Base-by-base conservation (phyloP, 441 rosid genomes). In the Adansonia rubrostipa region DNA sequence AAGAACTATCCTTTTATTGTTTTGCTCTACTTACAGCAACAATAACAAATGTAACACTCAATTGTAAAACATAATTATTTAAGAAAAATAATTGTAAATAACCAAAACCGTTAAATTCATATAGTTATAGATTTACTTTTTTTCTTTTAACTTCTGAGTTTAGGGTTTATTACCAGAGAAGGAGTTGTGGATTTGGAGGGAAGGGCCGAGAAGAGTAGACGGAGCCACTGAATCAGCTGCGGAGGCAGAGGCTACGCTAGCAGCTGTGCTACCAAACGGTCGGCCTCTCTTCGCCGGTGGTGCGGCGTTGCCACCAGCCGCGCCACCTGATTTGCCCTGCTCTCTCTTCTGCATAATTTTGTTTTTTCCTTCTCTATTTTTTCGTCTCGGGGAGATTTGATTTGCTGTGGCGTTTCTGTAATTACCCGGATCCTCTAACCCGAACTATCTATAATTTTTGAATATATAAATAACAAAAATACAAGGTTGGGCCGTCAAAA, bases 1-100 rank as follows among this genome's bases (percentile, higher is more conserved):
- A 68, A 96, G 86, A 47, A 96, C 99, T 64, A 96, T 89, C 83
- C 99, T 87, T 85, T 85, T 89, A 51, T 89, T 89, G 83, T 92
- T 93, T 86, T 93, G 99, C 80, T 96, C 99, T 96, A 85, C 51
- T 77, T 33, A 78, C 53, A 66, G 19, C 28, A 78, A 45, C 44
- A 57, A 28, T 53, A 36, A 53, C 63, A 54, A 73, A 56, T 20
- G 40, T 11, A 36, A 57, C 1, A 56, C 10, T 4, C 65, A 40
- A 56, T 17, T 72, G 40, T 10, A 4, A 40, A 44, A 53, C 17
- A 66, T 9, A 69, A 14, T 48, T 51, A 53, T 19, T 9, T 33
- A 33, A 50, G 40, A 14, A 10, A 78, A 36, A 22, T 20, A 15
- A 36, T 20, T 36, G 20, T 4, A 56, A 54, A 53, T 53, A 28